Evolutionary conservation across 2,329 filamentous ascomycete species (phyloP).

Genomic region (Chrysoporthe cubensis): DNA sequence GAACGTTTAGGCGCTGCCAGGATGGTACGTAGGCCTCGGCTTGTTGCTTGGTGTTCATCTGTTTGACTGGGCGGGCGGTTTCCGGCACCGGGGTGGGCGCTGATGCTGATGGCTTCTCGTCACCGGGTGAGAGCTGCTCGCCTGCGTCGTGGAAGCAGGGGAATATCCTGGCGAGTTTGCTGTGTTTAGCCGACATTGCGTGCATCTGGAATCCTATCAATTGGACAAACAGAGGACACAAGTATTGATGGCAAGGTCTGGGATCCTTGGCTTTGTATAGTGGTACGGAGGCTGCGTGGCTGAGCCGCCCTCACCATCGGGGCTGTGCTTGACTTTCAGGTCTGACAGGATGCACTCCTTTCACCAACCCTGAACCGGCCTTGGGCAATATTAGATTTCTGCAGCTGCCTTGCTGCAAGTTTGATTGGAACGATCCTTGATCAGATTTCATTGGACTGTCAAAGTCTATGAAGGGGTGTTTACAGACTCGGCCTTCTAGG

Average conservation of each 20-base stretch:
- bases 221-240: background rate
- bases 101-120: background rate
- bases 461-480: background rate
- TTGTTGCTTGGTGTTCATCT: background rate
- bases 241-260: background rate
- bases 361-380: background rate
- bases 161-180: conserved; percentile 1
- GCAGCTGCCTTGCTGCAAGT: background rate
- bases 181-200: background rate
- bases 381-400: background rate
- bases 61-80: background rate
- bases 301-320: background rate
- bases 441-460: background rate
- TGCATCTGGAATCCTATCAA: background rate
- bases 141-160: conserved; percentile 7
- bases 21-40: conserved; percentile 15
- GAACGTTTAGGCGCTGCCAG: conserved; percentile 7
- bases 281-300: background rate
- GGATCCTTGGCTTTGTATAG: background rate
- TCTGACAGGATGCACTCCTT: background rate
- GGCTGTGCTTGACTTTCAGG: background rate
- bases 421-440: background rate
- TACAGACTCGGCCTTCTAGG: background rate
- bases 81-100: background rate
- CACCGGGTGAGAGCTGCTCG: background rate